Evolutionary conservation across 139 green algal species (phyloP).

Genomic region (Volvox africanus): DNA sequence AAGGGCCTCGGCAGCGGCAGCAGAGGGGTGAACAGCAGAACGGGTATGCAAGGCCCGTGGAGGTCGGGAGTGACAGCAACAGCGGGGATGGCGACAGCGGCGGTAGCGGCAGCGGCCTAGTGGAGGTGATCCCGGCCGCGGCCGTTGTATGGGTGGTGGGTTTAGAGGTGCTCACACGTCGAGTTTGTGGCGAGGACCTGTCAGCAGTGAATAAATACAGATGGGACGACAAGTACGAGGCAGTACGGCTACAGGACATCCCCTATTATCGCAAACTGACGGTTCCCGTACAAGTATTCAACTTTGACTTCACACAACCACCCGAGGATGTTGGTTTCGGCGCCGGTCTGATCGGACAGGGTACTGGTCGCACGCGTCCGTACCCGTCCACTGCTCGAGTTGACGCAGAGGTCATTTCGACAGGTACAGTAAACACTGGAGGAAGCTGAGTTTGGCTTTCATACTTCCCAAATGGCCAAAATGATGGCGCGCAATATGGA

Average conservation of each 20-base stretch:
- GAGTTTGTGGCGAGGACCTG: constrained; percentile 75
- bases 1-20: neutral
- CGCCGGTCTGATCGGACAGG: neutral
- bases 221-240: constrained; percentile 77
- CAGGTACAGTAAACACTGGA: neutral
- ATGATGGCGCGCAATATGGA: too few species aligned
- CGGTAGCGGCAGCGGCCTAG: neutral
- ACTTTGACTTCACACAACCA: constrained; percentile 75
- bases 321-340: neutral
- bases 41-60: too few species aligned
- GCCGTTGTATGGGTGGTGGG: constrained; percentile 85
- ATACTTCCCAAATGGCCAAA: neutral
- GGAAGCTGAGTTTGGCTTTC: neutral
- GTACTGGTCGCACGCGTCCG: neutral
- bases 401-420: neutral
- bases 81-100: neutral
- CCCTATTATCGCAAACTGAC: constrained; percentile 79
- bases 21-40: neutral
- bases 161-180: constrained; percentile 68
- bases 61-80: too few species aligned
- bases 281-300: constrained; percentile 68
- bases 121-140: constrained; percentile 70
- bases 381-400: neutral
- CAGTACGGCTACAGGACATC: constrained; percentile 66
- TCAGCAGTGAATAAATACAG: constrained; percentile 80